Percentiles rank a stretch among this genome's conserved stretches.
phyloP scores from a whole-genome alignment of 805 yeast genomes.

The Ogataea methylovora region DNA sequence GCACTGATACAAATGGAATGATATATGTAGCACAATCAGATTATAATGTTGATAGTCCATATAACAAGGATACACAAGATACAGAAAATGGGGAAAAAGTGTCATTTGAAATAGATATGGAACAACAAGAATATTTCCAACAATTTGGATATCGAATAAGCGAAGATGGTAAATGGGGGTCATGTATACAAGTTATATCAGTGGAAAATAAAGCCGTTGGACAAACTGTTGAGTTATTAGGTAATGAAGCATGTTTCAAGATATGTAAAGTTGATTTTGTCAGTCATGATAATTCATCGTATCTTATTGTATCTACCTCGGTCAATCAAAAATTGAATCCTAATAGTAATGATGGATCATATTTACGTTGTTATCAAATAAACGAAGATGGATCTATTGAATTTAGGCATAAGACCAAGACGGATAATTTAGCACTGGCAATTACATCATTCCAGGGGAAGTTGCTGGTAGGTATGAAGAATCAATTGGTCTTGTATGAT shows the following conservation, averaged over 20 bases:
- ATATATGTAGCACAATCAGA: conserved; percentile 42
- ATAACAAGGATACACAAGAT: conserved; percentile 6
- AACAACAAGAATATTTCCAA: conserved; percentile 28
- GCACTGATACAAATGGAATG: conserved; percentile 15
- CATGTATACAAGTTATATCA: conserved; percentile 47
- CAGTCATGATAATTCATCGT: conserved; percentile 18
- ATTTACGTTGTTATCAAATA: conserved; percentile 31
- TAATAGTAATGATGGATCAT: conserved; percentile 14
- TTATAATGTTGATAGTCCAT: conserved; percentile 26
- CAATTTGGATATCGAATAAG: conserved; percentile 35
- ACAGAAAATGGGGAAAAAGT: conserved; percentile 13
- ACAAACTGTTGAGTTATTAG: conserved; percentile 37
- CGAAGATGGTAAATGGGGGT: conserved; percentile 32
- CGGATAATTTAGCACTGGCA: conserved; percentile 40
- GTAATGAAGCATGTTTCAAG: conserved; percentile 35
- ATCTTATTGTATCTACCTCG: conserved; percentile 41
- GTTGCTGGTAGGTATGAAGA: conserved; percentile 51
- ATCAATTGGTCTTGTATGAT: conserved; percentile 52
- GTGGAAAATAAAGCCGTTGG: conserved; percentile 24
- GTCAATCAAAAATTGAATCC: conserved; percentile 25
- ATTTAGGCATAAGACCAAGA: conserved; percentile 52
- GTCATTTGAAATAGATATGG: conserved; percentile 15
- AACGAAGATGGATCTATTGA: conserved; percentile 29
- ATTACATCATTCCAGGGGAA: conserved; percentile 50
- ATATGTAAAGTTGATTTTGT: conserved; percentile 24